Percentiles rank a stretch among this genome's conserved stretches.
phyloP scores from a whole-genome alignment of 1,284 basidiomycete species.

The Fomes fomentarius region DNA sequence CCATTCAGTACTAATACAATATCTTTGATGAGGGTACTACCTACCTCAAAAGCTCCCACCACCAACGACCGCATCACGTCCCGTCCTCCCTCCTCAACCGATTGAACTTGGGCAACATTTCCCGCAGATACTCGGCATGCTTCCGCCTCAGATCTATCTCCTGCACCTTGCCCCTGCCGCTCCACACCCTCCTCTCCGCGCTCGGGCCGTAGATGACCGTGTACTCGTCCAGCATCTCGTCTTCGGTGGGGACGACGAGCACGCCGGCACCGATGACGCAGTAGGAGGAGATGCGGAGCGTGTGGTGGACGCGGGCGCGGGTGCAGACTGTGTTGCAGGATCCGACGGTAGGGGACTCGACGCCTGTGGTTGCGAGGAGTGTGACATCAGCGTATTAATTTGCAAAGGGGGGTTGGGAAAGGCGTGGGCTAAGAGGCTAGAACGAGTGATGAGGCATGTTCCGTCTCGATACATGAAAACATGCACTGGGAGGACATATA shows the following conservation, averaged over 20 bases:
- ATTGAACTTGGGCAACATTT: constrained; percentile 91
- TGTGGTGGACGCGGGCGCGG: constrained; percentile 77
- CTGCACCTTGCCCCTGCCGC: constrained; percentile 82
- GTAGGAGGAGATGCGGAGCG: constrained; percentile 75
- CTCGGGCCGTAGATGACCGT: constrained; percentile 84
- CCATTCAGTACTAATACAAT: no score
- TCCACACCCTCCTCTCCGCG: constrained; percentile 79
- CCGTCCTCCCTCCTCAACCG: constrained; percentile 44
- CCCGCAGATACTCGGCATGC: constrained; percentile 88
- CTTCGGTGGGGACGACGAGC: constrained; percentile 72
- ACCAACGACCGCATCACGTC: no score
- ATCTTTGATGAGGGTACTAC: no score
- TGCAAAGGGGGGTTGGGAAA: background rate
- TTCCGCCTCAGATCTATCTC: constrained; percentile 84
- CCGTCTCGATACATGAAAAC: no score
- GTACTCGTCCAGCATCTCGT: constrained; percentile 81
- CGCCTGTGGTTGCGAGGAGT: constrained; percentile 48
- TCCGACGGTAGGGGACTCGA: constrained; percentile 85
- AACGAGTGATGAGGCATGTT: background rate
- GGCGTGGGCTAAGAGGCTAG: background rate
- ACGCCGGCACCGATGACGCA: constrained; percentile 85
- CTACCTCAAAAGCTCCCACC: no score
- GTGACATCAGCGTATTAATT: background rate
- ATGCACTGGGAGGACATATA: no score
- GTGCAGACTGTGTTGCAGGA: constrained; percentile 86